Evolutionary conservation across 1,284 basidiomycete genomes (phyloP), one percentile per base, ranked within the genome.

Genomic region (Taiwanofungus camphoratus): DNA sequence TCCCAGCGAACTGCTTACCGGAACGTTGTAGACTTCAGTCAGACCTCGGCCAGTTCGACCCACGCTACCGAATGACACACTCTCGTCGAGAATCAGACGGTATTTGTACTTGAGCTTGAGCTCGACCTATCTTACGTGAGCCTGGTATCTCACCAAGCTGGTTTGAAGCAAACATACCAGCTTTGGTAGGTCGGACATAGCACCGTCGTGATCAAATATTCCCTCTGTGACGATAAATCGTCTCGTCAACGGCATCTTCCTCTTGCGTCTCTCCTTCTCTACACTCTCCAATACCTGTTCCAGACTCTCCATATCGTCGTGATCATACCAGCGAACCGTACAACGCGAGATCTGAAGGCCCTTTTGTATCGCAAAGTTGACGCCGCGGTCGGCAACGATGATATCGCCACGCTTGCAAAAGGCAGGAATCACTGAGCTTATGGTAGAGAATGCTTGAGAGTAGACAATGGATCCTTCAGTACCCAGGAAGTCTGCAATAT

Each of bases 381-480:
- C 86, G 31, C 86, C 83, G 22, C 92, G 82, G 64, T 99, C 96
- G 3, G 92, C 94, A n/a, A 99, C 89, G 59, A 99, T 95, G 56
- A 98, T 84, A 59, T 99, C 96, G 3, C 94, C 94, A 52, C 96
- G 85, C 64, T 99, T 99, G 70, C 89, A 92, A 63, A 98, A 99
- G 1, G 95, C 92, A 0, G 95, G 91, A 48, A 99, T 98, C 57
- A 95, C 93, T 18, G 92, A 96, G 2, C 90, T 85, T 52, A 92
- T 81, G 44, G 93, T 93, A 11, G 88, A 83, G 66, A 96, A 99
- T 6, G 83, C 87, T 67, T 99, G 96, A 2, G 93, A 86, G 67
- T 99, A 99, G 52, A 98, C 77, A 62, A 99, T 99, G 29, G 87
- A 71, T 1, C 83, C 74, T 61, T 97, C 92, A 2, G 88, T 84